Conservation (phyloP, 106 monocot species). For the Agapanthus africanus region DNA sequence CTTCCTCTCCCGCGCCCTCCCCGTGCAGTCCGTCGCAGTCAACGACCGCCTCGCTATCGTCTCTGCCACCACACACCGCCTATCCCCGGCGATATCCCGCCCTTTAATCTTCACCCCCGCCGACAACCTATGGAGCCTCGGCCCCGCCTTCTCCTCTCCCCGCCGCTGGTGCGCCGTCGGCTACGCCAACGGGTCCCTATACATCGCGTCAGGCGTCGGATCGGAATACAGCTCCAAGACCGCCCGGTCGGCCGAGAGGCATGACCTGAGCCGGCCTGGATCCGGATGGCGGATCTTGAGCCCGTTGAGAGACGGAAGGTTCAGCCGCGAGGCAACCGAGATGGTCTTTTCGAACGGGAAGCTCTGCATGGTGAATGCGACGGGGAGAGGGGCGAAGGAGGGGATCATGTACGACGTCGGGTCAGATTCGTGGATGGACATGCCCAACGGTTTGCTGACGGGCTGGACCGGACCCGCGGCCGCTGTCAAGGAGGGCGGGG, state of each 20-base stretch:
- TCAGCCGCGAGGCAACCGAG: constrained; percentile 65
- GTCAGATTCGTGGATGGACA: constrained; percentile 47
- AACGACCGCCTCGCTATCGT: constrained; percentile 36
- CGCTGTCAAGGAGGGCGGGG: constrained; percentile 1
- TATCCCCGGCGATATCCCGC: constrained; percentile 12
- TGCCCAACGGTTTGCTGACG: constrained; percentile 55
- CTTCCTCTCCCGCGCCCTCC: constrained; percentile 62
- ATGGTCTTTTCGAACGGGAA: constrained; percentile 41
- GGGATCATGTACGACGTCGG: constrained; percentile 48
- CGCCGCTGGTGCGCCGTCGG: constrained; percentile 85
- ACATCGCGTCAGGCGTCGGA: constrained; percentile 59
- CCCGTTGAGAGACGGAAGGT: constrained; percentile 55
- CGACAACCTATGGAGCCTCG: constrained; percentile 35
- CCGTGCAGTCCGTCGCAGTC: constrained; percentile 54
- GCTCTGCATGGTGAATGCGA: constrained; percentile 63
- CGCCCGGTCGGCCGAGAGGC: constrained; percentile 44
- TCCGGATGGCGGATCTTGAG: constrained; percentile 39
- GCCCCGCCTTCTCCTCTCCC: constrained; percentile 37
- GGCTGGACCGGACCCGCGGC: constrained; percentile 79
- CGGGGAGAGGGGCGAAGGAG: constrained; percentile 34
- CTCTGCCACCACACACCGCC: constrained; percentile 39
- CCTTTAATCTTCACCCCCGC: constrained; percentile 55
- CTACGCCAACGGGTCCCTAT: constrained; percentile 23
- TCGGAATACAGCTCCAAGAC: constrained; percentile 34
- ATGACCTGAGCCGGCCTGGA: constrained; percentile 19